These are phyloP conservation scores for Mycena indigotica DNA, from an alignment of 768 basidiomycete species.

Conservation along the genomic window DNA sequence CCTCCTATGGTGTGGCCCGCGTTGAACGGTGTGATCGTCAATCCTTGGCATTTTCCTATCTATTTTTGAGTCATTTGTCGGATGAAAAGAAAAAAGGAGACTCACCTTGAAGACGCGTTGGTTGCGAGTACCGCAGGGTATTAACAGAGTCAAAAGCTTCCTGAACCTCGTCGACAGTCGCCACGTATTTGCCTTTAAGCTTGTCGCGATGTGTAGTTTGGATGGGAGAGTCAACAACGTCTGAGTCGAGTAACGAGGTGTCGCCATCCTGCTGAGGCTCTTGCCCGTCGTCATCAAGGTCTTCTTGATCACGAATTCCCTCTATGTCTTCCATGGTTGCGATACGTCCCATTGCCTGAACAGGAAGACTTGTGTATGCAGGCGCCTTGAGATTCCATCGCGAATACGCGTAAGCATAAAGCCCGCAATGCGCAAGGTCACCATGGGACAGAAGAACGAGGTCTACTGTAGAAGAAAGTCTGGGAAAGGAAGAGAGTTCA, in stretches of 20 bases:
- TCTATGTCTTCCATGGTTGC: constrained; percentile 89
- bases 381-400: constrained; percentile 88
- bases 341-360: constrained; percentile 93
- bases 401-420: constrained; percentile 91
- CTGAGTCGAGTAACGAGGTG: constrained; percentile 23
- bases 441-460: constrained; percentile 95
- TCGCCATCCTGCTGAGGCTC: constrained; percentile 28
- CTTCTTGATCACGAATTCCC: constrained; percentile 74
- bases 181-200: constrained; percentile 61
- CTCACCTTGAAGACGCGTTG: constrained; percentile 90
- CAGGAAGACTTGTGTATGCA: constrained; percentile 91
- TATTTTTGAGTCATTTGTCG: constrained; percentile 9
- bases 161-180: constrained; percentile 82
- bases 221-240: constrained; percentile 26
- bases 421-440: constrained; percentile 82
- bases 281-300: constrained; percentile 54
- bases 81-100: constrained; percentile 15
- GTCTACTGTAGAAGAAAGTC: constrained; percentile 78
- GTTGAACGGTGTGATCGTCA: constrained; percentile 93
- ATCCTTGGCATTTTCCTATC: constrained; percentile 84
- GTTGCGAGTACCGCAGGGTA: constrained; percentile 92
- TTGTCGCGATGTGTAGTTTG: constrained; percentile 29
- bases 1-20: constrained; percentile 96
- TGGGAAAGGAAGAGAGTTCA: constrained; percentile 32
- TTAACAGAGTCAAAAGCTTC: constrained; percentile 92